Base-by-base conservation (phyloP, 345 rosid species). In the Nephelium lappaceum region DNA sequence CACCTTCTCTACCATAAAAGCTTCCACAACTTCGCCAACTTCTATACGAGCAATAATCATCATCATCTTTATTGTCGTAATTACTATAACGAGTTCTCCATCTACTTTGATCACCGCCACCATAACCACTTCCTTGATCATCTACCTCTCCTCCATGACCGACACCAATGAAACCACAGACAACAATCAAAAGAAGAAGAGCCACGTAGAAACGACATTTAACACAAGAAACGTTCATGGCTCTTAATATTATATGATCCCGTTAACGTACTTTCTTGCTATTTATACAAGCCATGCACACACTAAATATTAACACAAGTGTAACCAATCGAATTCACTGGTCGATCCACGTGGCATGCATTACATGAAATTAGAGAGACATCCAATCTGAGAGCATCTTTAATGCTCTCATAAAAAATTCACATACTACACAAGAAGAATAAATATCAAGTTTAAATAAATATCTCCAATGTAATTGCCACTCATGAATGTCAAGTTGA, bases 1-100 rank as follows among this genome's bases (percentile, higher is more conserved):
- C 85, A 38, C 83, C 75, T 25, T 77, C 82, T 16, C 65, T 57
- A 2, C 82, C 85, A 70, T 77, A 85, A 68, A 87, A 87, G 58
- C 87, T 87, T 55, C 91, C 89, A 67, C 91, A 86, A 21, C 93
- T 83, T 49, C 88, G 75, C 93, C 89, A 90, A 81, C 82, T 80
- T 67, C 80, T 16, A 39, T 80, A 80, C 0, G 80, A 84, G 38
- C 91, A 85, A 74, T 79, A 67, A 71, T 72, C 76, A 23, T 86
- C 84, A 21, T 67, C 77, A 5, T 72, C 27, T 53, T 53, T 78
- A 68, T 81, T 63, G 6, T 6, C 19, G 43, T 77, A 64, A 67
- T 69, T 51, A 31, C 60, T 5, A 53, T 41, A 67, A 19, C 66
- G 68, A 63, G 18, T 53, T 16, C 57, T 74, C 84, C 78, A 68